Base-by-base conservation (phyloP, 2,329 filamentous ascomycete species). In the Aureobasidium sp. region DNA sequence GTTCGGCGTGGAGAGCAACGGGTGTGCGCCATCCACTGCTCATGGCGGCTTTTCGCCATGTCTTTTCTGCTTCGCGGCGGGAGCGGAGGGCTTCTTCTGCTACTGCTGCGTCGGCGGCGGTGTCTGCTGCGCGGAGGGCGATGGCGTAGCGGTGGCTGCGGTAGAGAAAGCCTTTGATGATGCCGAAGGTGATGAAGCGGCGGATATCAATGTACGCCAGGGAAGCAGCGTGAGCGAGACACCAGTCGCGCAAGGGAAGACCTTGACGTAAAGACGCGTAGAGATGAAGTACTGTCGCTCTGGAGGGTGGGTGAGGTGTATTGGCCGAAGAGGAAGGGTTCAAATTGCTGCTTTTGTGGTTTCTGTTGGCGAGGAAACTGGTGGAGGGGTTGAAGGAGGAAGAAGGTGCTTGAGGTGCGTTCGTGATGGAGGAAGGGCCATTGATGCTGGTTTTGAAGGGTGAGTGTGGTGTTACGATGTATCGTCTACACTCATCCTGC, bases 121-220 rank as follows among this genome's bases (percentile, higher is more conserved):
- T 48, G 11, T 61, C 49, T 42, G 57, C 29, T 57, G 68, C 62
- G 33, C 65, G 45, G 35, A 66, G 44, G 44, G 65, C 24, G 56
- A 62, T 44, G 8, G 91, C 89, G 71, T 95, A 95, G 73, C 94
- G 95, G 76, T 97, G 91, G 44, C 97, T 87, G 37, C 94, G 85
- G 74, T 97, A 97, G 27, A 99, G 77, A 67, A 95, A 89, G 17
- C 93, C 92, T 76, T 97, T 97, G 73, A 97, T 96, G 63, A 97
- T 83, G 62, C 93, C 94, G 70, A 97, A 99, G 63, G 96, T 95
- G 65, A 97, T 90, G 65, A 99, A 87, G 31, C 94, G 87, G 14
- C 94, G 85, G 61, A 97, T 85, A 72, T 99, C 94, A 62, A 99
- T 85, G 69, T 87, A 87, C 14, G 82, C 79, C 9, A 97, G 80